Percentiles rank a stretch among this genome's conserved stretches.
These are phyloP conservation scores for Boletus speciosus DNA, from an alignment of 768 basidiomycete genomes.

Conservation along the genomic window DNA sequence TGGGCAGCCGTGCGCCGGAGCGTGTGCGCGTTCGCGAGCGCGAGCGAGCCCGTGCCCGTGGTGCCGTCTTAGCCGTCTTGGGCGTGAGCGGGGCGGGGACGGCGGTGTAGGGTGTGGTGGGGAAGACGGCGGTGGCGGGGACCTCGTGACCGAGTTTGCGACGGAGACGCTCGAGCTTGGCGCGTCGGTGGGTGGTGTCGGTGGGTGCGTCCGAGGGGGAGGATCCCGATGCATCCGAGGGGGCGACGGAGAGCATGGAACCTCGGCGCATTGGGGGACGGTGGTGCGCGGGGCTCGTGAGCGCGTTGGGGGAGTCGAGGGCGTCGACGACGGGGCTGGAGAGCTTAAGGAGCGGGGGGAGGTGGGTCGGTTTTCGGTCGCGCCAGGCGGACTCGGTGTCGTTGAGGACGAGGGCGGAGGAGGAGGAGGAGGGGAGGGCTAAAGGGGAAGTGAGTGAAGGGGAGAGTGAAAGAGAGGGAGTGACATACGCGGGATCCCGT, in stretches of 20 bases:
- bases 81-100: conserved; percentile 3
- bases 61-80: background rate
- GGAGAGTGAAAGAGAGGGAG: rapidly evolving
- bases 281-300: conserved; percentile 1
- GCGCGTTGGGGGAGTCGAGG: conserved; percentile 3
- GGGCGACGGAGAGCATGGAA: conserved; percentile 22
- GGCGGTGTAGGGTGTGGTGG: conserved; percentile 21
- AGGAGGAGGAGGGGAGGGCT: background rate
- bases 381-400: conserved; percentile 18
- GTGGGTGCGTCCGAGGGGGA: conserved; percentile 34
- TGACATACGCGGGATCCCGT: conserved; percentile 1
- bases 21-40: conserved; percentile 7
- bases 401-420: background rate
- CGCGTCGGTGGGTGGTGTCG: conserved; percentile 39
- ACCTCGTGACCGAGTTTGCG: conserved; percentile 62
- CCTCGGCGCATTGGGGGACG: background rate
- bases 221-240: conserved; percentile 19
- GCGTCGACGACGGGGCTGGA: background rate
- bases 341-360: conserved; percentile 25
- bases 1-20: background rate
- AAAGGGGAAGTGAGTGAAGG: background rate
- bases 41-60: conserved; percentile 3
- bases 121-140: conserved; percentile 60
- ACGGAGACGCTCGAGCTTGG: conserved; percentile 63
- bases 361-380: conserved; percentile 28